Base-by-base conservation (phyloP, 2,329 filamentous ascomycete genomes). In the Microdochium trichocladiopsis region DNA sequence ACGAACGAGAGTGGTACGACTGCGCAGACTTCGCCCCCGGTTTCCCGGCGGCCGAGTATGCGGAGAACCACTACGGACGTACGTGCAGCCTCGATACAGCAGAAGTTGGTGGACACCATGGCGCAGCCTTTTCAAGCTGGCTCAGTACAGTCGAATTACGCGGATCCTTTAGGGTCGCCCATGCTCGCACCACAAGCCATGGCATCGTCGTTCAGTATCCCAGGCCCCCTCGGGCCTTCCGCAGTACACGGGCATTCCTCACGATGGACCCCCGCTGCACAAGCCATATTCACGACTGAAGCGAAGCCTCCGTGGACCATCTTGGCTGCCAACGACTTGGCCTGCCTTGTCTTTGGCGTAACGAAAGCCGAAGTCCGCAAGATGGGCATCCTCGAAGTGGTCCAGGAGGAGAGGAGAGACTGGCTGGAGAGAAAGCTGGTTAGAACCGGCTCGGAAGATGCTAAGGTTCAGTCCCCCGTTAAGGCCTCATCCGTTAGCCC, bases 261-360 rank as follows among this genome's bases (percentile, higher is more conserved):
- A 61, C 84, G 94, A 67, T 96, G 91, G 84, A 86, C 88, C 14
- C 91, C 91, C 8, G 89, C 90, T 43, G 89, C 93, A 4, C 94
- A 99, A 68, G 94, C 94, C 51, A 96, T 99, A 53, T 99, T 99
- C 66, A 95, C 93, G 8, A 99, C 94, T n/a, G 90, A 95, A 68
- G 80, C 88, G 14, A 84, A 87, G 57, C 82, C 90, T 9, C 94
- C 93, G 2, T 99, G 91, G 88, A 99, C 93, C 1, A 96, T 99
- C 54, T 81, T 96, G 51, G 90, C 94, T 2, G 94, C 94, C 49
- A 99, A 99, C 65, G 94, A 99, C 66, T 77, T 99, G 49, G 94
- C 94, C 18, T 99, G 94, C 69, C 77, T 99, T 45, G 87, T 97
- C n/a, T 99, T 97, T 71, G 94, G 94, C n/a, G 90, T 99, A 10